Evolutionary conservation across 768 basidiomycete species (phyloP).

Genomic region (Russula vinacea): DNA sequence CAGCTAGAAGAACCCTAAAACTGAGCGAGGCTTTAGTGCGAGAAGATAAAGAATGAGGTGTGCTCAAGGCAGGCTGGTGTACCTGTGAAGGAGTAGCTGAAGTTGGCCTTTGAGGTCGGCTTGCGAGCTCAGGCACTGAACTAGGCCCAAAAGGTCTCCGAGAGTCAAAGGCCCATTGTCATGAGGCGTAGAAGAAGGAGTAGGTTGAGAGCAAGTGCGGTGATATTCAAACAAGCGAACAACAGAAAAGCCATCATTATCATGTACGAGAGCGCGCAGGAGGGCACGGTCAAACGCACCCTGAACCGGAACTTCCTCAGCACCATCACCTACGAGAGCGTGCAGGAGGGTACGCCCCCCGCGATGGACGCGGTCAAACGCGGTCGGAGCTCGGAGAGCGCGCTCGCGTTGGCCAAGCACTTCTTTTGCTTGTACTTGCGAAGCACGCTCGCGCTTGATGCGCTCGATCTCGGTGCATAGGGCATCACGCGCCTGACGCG

Average conservation of each 20-base stretch:
- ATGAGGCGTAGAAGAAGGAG: background rate
- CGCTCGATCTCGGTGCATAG: slow-evolving; percentile 12
- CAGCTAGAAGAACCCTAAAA: no score
- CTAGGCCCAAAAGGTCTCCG: background rate
- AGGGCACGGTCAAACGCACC: no score
- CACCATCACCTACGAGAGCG: background rate
- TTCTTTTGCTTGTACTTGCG: slow-evolving; percentile 5
- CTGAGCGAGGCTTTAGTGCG: no score
- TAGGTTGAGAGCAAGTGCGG: background rate
- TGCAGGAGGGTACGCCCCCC: background rate
- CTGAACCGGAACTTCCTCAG: no score
- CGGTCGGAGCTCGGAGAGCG: background rate
- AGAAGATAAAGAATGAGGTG: no score
- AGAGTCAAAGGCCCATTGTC: background rate
- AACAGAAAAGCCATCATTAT: no score
- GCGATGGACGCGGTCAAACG: background rate
- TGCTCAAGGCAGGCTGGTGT: background rate
- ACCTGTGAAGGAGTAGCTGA: background rate
- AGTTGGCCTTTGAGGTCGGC: no score
- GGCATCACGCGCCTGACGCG: slow-evolving; percentile 8
- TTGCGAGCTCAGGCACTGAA: background rate
- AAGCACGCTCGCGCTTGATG: background rate
- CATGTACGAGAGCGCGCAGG: no score
- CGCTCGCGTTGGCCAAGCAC: background rate
- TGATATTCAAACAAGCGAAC: no score